Evolutionary conservation across 345 rosid genomes (phyloP), one percentile per base, ranked within the genome.

Genomic region (Gossypium ekmanianum): DNA sequence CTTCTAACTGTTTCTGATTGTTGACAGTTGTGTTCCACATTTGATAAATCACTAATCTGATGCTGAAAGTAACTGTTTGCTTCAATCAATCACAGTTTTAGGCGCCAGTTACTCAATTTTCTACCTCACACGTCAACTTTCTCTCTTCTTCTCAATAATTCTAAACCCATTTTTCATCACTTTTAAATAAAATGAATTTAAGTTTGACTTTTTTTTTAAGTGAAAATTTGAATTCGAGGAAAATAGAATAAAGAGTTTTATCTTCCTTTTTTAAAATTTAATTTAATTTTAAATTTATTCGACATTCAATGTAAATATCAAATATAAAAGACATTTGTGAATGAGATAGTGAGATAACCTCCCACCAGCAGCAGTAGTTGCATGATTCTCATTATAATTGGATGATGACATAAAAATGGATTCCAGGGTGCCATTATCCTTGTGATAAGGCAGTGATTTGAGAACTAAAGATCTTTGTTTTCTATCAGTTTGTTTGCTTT

Each of bases 391-490:
- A 29, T 70, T 70, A 29, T 29, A 52, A 69, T 51, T 69, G 47
- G 45, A 51, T 27, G 26, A 69, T 69, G 61, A 51, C 59, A 22
- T 17, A 43, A 48, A 48, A 48, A 56, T 65, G 63, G 63, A 55
- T 68, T 56, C 56, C 57, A 45, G 57, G 66, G 66, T 68, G 57
- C 41, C 58, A 44, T 18, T 39, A 75, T 66, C 47, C 56, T 6
- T 66, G 44, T 64, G 73, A 64, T 41, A 52, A 34, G 39, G 39
- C 74, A 50, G 41, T 65, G 61, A 67, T 52, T 75, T 71, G 57
- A 62, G 51, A 72, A 45, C 41, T 43, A 52, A 48, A 41, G 72
- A 67, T 83, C 77, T 68, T 75, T 81, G 67, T 81, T 84, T 61
- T 72, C 44, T 59, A 26, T 26, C 14, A 6, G 9, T 14, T 76